phyloP scores from a whole-genome alignment of 306 rosid genomes.

The Cajanus cajan region DNA sequence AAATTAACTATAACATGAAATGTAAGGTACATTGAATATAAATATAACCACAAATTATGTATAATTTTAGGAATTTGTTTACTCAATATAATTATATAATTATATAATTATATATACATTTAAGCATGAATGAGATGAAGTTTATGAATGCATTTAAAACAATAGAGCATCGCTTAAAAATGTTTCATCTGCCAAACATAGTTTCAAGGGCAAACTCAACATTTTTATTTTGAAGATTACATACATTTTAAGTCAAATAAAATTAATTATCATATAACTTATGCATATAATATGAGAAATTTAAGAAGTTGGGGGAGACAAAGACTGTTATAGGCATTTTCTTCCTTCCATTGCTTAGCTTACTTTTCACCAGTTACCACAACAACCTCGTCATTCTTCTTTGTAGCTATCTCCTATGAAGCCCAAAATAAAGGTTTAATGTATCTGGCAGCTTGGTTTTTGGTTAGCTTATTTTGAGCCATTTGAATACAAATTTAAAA shows the following conservation, averaged over 20 bases:
- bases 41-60: too few species aligned
- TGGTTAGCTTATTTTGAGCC: slow-evolving; percentile 21
- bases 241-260: not conserved
- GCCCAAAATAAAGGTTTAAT: not conserved
- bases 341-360: not conserved
- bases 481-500: too few species aligned
- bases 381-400: not conserved
- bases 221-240: not conserved
- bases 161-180: not conserved
- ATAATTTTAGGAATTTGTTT: too few species aligned
- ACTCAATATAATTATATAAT: too few species aligned
- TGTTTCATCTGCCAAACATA: too few species aligned
- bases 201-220: not conserved
- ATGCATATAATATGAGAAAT: not conserved
- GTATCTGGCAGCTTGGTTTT: not conserved
- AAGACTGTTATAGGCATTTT: not conserved
- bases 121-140: not conserved
- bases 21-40: too few species aligned
- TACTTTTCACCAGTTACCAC: not conserved
- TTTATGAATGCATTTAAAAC: not conserved
- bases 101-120: not conserved
- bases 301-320: not conserved
- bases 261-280: not conserved
- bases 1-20: too few species aligned
- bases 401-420: not conserved